Evolutionary conservation across 768 basidiomycete species (phyloP).

Genomic region (Leccinum uliginosum): DNA sequence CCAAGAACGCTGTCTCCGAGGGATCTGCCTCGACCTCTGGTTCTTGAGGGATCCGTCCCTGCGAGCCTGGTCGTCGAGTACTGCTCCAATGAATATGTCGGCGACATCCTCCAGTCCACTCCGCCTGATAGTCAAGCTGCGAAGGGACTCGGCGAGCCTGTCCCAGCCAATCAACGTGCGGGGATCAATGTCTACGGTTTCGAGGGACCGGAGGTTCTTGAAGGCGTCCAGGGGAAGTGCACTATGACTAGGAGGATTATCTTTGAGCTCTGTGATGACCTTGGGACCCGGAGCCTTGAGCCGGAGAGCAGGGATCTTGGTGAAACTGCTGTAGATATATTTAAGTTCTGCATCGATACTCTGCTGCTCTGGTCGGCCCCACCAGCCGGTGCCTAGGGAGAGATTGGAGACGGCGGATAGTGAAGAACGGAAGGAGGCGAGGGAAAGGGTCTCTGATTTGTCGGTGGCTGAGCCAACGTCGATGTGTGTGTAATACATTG

Average conservation of each 20-base stretch:
- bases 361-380: slow-evolving; percentile 55
- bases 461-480: slow-evolving; percentile 41
- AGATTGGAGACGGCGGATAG: slow-evolving; percentile 71
- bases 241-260: slow-evolving; percentile 66
- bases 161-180: slow-evolving; percentile 83
- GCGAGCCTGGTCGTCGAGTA: slow-evolving; percentile 69
- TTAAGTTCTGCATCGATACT: slow-evolving; percentile 72
- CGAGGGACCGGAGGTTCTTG: slow-evolving; percentile 76
- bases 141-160: slow-evolving; percentile 60
- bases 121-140: slow-evolving; percentile 69
- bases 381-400: slow-evolving; percentile 73
- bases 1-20: slow-evolving; percentile 43
- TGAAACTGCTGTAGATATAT: slow-evolving; percentile 86
- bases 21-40: slow-evolving; percentile 43
- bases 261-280: slow-evolving; percentile 62
- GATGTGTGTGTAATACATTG: slow-evolving; percentile 69
- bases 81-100: slow-evolving; percentile 71
- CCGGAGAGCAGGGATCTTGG: slow-evolving; percentile 77
- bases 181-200: slow-evolving; percentile 79
- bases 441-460: slow-evolving; percentile 70
- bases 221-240: slow-evolving; percentile 80
- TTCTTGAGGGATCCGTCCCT: slow-evolving; percentile 52
- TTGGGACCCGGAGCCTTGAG: slow-evolving; percentile 62
- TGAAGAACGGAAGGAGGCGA: slow-evolving; percentile 72
- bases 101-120: slow-evolving; percentile 80